These are phyloP conservation scores for Saccharomyces kudriavzevii DNA, from an alignment of 805 yeast genomes.

Conservation along the genomic window DNA sequence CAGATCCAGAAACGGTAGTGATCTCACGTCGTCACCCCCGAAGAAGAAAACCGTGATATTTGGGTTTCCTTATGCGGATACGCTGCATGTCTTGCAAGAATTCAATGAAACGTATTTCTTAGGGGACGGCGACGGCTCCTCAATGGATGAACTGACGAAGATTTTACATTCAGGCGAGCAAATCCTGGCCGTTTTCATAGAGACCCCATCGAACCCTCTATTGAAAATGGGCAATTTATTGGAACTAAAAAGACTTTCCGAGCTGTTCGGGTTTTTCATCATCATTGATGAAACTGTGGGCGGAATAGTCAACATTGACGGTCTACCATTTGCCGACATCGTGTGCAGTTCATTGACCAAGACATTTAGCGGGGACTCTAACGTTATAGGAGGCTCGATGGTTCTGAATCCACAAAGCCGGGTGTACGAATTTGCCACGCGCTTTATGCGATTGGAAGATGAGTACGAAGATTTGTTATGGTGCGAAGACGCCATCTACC, in stretches of 20 bases:
- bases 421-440: slow-evolving; percentile 36
- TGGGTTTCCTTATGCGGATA: slow-evolving; percentile 94
- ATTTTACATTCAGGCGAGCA: slow-evolving; percentile 50
- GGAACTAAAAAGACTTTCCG: slow-evolving; percentile 54
- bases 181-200: slow-evolving; percentile 74
- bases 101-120: slow-evolving; percentile 87
- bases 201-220: slow-evolving; percentile 88
- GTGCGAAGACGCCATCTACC: slow-evolving; percentile 85
- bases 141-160: slow-evolving; percentile 50
- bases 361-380: slow-evolving; percentile 86
- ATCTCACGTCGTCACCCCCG: slow-evolving; percentile 5
- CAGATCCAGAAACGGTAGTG: slow-evolving; percentile 11
- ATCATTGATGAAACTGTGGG: slow-evolving; percentile 93
- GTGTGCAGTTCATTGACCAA: slow-evolving; percentile 81
- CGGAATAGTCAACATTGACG: slow-evolving; percentile 73
- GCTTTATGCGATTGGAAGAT: slow-evolving; percentile 32
- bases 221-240: slow-evolving; percentile 71
- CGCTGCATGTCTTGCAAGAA: slow-evolving; percentile 72
- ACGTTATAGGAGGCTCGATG: slow-evolving; percentile 92
- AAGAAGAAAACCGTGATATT: slow-evolving; percentile 70
- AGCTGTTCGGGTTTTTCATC: slow-evolving; percentile 60
- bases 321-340: slow-evolving; percentile 73
- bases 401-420: slow-evolving; percentile 60
- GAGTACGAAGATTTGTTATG: slow-evolving; percentile 67
- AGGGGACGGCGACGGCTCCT: slow-evolving; percentile 71